Conservation (phyloP, 2,329 filamentous ascomycete species). For the Calonectria henricotiae region DNA sequence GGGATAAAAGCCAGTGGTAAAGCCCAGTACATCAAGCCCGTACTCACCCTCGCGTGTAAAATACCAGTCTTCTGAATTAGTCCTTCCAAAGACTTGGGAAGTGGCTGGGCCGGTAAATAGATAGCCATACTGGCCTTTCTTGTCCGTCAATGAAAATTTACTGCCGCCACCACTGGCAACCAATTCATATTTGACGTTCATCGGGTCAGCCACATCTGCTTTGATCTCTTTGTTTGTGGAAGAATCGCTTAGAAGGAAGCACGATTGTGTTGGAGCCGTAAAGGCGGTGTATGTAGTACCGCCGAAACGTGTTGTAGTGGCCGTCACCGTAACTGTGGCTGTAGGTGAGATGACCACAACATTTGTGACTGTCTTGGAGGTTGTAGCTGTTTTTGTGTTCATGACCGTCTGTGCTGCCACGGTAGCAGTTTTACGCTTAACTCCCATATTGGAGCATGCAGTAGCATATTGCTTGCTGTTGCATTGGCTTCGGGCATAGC, state of each 20-base stretch:
- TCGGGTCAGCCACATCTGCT: no score
- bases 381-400: not conserved
- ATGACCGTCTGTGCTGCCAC: not conserved
- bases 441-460: not conserved
- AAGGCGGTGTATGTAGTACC: not conserved
- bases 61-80: not conserved
- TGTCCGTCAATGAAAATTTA: not conserved
- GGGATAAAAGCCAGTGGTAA: not conserved
- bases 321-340: not conserved
- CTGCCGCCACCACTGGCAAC: not conserved
- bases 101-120: not conserved
- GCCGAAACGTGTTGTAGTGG: not conserved
- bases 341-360: not conserved
- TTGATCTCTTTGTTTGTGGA: not conserved
- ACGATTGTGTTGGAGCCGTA: not conserved
- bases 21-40: not conserved
- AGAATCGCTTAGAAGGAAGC: not conserved
- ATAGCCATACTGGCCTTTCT: conserved; percentile 1
- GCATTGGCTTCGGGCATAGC: not conserved
- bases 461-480: not conserved
- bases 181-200: not conserved
- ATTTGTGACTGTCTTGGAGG: not conserved
- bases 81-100: not conserved
- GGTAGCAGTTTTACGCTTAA: not conserved
- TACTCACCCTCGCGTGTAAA: not conserved